Base-by-base conservation (phyloP, 352 stramenopile species). In the Pythium grandisporangium region DNA sequence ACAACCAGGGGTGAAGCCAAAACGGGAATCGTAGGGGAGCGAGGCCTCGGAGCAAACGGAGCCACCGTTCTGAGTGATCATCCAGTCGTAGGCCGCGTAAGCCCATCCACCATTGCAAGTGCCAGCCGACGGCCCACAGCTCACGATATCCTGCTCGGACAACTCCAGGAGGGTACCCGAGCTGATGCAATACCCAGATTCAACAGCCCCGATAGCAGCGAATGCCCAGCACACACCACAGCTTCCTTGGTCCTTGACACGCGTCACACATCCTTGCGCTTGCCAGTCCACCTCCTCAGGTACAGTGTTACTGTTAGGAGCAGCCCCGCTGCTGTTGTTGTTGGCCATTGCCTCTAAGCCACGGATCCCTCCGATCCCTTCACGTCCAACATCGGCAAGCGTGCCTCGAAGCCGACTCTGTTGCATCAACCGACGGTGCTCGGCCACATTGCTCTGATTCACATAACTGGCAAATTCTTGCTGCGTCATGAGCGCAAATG, bases 111-210 rank as follows among this genome's bases (percentile, higher is more conserved):
- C 17, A 21, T 30, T 20, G 30, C 32, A 40, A 8, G 17, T 30
- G 11, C 23, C 20, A 13, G 38, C 48, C 5, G 6, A 10, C 24
- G 19, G 19, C 12, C 36, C 19, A 22, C 44, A 58, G 37, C 32
- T 58, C 4, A 47, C 32, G 5, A 49, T 0, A 16, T 61, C 47
- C 32, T 61, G 53, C 23, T 48, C 47, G 16, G 53, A 61, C 21
- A 61, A 42, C 34, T 43, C 34, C 26, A 37, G 35, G 26, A 10
- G 17, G 26, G 14, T 24, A 0, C 39, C 34, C 5, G 26, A 50
- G 7, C 26, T 27, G n/a, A 49, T 17, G 20, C 58, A 66, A 42
- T 63, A 66, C 30, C 32, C 53, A n/a, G 32, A 45, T 22, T 66
- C 58, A 5, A 58, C 14, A 2, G 53, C 39, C 1, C 30, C 49